Evolutionary conservation across 2,329 filamentous ascomycete genomes (phyloP), one percentile per base, ranked within the genome.

Genomic region (Sporothrix brunneoviolacea): DNA sequence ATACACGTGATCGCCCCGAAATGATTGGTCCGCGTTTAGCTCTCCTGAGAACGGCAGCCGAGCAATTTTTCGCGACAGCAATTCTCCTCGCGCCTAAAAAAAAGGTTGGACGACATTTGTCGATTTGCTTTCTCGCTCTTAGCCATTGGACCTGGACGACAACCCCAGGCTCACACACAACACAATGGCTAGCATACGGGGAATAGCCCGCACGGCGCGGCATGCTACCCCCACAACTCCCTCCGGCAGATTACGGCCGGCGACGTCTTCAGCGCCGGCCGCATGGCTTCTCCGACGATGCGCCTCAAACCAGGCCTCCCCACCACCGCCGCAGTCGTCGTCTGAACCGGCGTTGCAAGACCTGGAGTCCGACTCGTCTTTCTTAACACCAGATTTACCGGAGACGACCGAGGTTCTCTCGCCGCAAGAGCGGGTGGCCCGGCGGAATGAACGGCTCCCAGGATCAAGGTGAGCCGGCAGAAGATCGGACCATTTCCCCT

Each of bases 361-460:
- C 54, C 68, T 81, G 54, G 77, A 81, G 59, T 56, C 37, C 1
- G 68, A 72, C 30, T 78, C 77, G 46, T 72, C 75, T 28, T 69
- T 80, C 58, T 59, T 60, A 32, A 65, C 68, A 16, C 70, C 74
- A 19, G 57, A 64, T 13, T 69, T 71, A 13, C 66, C 69, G 33
- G 62, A 65, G 27, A 63, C 64, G 13, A 60, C 70, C 21, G 63
- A 74, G 54, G 58, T 62, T 12, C 70, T 48, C 57, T 62, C n/a
- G 74, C 73, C 60, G 61, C 68, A 53, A 48, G 67, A 68, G 53
- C 66, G 66, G 9, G 56, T 60, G 16, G 55, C 53, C 3, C 58
- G 67, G 46, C 65, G 69, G 57, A 63, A 67, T 47, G 59, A 60
- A 56, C 60, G 66, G 55, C 64, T 78, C 59, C 70, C 72, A 19